Evolutionary conservation across 192 early-diverging fungal genomes (phyloP).

Genomic region (Backusella tuberculispora): DNA sequence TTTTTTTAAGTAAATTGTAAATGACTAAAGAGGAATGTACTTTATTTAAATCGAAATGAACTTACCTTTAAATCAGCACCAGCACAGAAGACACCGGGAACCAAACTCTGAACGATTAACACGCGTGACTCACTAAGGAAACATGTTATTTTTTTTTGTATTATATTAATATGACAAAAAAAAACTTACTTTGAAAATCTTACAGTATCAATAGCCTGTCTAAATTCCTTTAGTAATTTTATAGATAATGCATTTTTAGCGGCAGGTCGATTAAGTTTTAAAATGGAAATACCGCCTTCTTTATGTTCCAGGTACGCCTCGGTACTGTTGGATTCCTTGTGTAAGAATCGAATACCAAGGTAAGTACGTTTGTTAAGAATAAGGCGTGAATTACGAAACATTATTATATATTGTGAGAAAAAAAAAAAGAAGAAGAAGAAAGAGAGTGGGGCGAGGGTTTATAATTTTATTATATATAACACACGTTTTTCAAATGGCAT

Average conservation of each 20-base stretch:
- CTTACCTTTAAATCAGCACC: slow-evolving; percentile 92
- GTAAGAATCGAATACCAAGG: background rate
- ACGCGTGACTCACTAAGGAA: slow-evolving; percentile 65
- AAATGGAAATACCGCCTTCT: slow-evolving; percentile 71
- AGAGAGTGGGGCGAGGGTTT: background rate
- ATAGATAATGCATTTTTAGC: slow-evolving; percentile 91
- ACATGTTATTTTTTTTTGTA: background rate
- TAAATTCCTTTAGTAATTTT: slow-evolving; percentile 74
- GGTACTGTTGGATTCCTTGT: background rate
- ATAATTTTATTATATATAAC: background rate
- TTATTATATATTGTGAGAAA: background rate
- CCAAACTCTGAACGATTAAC: slow-evolving; percentile 78
- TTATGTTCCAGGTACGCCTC: slow-evolving; percentile 51
- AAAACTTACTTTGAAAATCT: slow-evolving; percentile 63
- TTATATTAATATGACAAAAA: background rate
- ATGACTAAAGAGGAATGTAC: background rate
- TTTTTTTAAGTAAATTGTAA: background rate
- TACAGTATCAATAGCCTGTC: slow-evolving; percentile 61
- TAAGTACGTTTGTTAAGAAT: background rate
- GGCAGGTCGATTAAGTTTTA: slow-evolving; percentile 83
- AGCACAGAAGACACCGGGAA: slow-evolving; percentile 88
- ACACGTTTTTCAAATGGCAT: background rate
- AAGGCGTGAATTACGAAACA: slow-evolving; percentile 4
- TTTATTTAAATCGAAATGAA: background rate
- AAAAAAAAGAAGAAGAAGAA: background rate